phyloP scores from a whole-genome alignment of 495 filamentous ascomycete species.

The Aspergillus nidulans region DNA sequence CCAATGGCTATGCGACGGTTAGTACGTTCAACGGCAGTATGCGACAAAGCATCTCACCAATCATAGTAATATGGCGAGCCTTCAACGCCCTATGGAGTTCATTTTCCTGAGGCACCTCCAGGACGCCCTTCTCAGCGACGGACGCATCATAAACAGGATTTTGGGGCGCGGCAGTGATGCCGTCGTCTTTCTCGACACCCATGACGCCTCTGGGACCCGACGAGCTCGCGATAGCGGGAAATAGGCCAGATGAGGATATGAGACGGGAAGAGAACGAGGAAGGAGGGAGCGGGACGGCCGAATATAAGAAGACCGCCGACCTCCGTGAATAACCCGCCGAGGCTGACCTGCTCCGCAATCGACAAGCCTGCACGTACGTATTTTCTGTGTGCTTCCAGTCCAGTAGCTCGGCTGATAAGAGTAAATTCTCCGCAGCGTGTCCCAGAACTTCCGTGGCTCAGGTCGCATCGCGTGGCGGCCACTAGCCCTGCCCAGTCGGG shows the following conservation, averaged over 20 bases:
- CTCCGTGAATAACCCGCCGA: neutral
- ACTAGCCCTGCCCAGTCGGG: neutral
- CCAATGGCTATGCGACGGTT: slow-evolving; percentile 6
- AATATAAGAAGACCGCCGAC: neutral
- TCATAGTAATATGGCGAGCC: slow-evolving; percentile 80
- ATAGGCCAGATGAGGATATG: neutral
- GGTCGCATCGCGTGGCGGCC: neutral
- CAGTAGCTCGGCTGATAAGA: neutral
- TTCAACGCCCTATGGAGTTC: slow-evolving; percentile 66
- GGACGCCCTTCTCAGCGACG: slow-evolving; percentile 22
- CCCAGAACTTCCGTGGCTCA: neutral
- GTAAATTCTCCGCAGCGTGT: neutral
- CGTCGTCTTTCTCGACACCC: slow-evolving; percentile 16
- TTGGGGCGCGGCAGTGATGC: slow-evolving; percentile 14
- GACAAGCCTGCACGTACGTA: too few relatives aligned
- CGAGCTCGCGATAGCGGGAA: neutral
- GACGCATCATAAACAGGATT: slow-evolving; percentile 22
- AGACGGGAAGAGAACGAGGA: neutral
- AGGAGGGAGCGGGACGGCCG: neutral
- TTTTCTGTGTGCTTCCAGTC: too few relatives aligned
- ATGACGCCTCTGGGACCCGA: slow-evolving; percentile 1
- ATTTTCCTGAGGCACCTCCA: slow-evolving; percentile 24
- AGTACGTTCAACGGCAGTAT: neutral
- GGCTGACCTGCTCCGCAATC: neutral
- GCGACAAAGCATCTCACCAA: slow-evolving; percentile 34